Evolutionary conservation across 345 rosid species (phyloP).

Genomic region (Moringa oleifera): DNA sequence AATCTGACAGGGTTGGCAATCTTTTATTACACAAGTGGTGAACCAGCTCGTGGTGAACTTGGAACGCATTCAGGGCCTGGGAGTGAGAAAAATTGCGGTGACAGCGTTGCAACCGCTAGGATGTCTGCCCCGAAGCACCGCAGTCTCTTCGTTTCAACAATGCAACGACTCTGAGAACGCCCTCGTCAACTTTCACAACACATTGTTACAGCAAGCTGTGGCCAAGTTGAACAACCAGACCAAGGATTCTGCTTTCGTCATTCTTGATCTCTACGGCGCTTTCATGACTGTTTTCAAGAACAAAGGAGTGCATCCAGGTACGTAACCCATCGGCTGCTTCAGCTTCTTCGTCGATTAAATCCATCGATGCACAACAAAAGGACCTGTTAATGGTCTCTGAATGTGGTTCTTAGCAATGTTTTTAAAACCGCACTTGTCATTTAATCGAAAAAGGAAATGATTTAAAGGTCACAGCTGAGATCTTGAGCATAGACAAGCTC

Average conservation of each 20-base stretch:
- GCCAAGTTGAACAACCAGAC: slow-evolving; percentile 23
- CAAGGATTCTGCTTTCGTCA: slow-evolving; percentile 18
- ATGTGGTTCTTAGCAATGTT: too few relatives aligned
- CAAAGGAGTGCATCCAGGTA: slow-evolving; percentile 22
- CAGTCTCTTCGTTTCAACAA: slow-evolving; percentile 8
- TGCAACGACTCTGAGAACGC: slow-evolving; percentile 20
- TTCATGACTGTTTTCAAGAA: slow-evolving; percentile 24
- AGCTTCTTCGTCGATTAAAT: too few relatives aligned
- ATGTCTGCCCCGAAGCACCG: slow-evolving; percentile 30
- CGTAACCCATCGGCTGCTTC: background rate
- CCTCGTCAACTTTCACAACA: slow-evolving; percentile 31
- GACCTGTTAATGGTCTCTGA: too few relatives aligned
- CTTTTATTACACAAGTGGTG: slow-evolving; percentile 24
- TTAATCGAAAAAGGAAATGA: too few relatives aligned
- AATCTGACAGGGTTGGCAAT: slow-evolving; percentile 26
- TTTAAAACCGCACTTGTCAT: too few relatives aligned
- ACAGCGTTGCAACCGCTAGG: slow-evolving; percentile 28
- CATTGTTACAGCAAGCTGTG: slow-evolving; percentile 20
- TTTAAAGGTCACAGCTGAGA: background rate
- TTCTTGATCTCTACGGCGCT: slow-evolving; percentile 35
- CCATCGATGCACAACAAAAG: too few relatives aligned
- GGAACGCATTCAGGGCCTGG: slow-evolving; percentile 29
- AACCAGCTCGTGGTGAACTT: slow-evolving; percentile 26
- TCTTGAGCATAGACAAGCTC: background rate
- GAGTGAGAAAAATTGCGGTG: slow-evolving; percentile 40